A percentile compares a stretch with the other conserved stretches of the same genome.
These are phyloP conservation scores for Aspergillaceae sp. DNA, from an alignment of 2,329 filamentous ascomycete species.

Conservation along the genomic window DNA sequence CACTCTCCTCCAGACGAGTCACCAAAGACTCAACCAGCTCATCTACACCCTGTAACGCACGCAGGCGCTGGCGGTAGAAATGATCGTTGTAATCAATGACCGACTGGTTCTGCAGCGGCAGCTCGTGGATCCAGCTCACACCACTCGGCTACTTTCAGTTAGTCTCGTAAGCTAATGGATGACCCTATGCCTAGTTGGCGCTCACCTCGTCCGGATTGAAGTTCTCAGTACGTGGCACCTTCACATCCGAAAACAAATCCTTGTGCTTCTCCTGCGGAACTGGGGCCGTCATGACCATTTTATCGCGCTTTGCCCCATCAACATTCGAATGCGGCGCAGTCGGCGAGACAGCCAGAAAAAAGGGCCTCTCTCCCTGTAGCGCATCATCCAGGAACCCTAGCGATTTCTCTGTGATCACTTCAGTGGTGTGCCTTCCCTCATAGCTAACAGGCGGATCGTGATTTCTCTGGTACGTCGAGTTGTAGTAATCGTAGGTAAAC, in stretches of 20 bases:
- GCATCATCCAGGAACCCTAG: slow-evolving; percentile 53
- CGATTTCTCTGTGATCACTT: slow-evolving; percentile 51
- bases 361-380: slow-evolving; percentile 45
- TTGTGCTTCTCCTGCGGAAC: slow-evolving; percentile 52
- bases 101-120: slow-evolving; percentile 39
- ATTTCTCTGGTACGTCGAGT: slow-evolving; percentile 54
- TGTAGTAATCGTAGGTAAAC: slow-evolving; percentile 56
- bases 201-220: slow-evolving; percentile 55
- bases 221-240: slow-evolving; percentile 52
- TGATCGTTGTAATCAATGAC: slow-evolving; percentile 46
- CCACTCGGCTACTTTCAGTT: slow-evolving; percentile 27
- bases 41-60: slow-evolving; percentile 46
- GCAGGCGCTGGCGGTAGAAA: slow-evolving; percentile 44
- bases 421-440: slow-evolving; percentile 46
- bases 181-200: slow-evolving; percentile 3
- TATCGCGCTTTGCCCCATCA: slow-evolving; percentile 22
- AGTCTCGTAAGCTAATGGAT: neutral
- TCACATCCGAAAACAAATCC: slow-evolving; percentile 51
- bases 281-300: slow-evolving; percentile 37
- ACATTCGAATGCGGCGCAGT: slow-evolving; percentile 55
- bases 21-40: slow-evolving; percentile 45
- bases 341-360: slow-evolving; percentile 58
- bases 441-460: slow-evolving; percentile 45
- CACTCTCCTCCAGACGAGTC: slow-evolving; percentile 31
- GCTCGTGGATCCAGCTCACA: slow-evolving; percentile 38